Evolutionary conservation across 306 rosid genomes (phyloP).

Genomic region (Hylodesmum podocarpum): DNA sequence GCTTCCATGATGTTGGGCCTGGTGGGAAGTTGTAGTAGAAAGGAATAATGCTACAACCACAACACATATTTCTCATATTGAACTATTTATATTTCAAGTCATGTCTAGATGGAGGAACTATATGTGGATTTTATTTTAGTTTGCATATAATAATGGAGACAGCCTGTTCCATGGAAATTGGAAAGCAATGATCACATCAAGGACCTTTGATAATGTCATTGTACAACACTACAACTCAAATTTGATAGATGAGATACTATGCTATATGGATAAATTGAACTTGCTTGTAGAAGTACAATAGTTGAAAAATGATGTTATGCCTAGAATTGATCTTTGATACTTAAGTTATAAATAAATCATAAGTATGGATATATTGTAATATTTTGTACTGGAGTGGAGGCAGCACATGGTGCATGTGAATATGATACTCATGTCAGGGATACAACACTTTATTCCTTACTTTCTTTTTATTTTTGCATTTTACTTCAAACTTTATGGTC

Average conservation of each 20-base stretch:
- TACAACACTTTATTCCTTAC: not conserved
- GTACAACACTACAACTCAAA: not conserved
- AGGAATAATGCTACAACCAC: not conserved
- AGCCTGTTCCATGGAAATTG: not conserved
- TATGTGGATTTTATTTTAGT: not conserved
- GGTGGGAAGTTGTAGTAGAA: too few relatives aligned
- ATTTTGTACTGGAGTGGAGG: not conserved
- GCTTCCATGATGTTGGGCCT: not conserved
- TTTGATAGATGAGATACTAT: not conserved
- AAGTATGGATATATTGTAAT: not conserved
- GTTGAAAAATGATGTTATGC: not conserved
- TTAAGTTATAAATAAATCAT: not conserved
- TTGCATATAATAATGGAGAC: not conserved
- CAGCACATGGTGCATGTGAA: conserved; percentile 24
- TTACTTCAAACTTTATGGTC: not conserved
- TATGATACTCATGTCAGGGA: not conserved
- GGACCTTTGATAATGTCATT: not conserved
- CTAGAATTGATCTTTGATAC: not conserved
- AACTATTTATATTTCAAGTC: not conserved
- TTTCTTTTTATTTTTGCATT: not conserved
- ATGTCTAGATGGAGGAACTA: not conserved
- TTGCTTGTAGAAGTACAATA: not conserved
- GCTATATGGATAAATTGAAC: not conserved
- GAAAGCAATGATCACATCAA: not conserved
- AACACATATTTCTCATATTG: not conserved